Evolutionary conservation across 1,284 basidiomycete genomes (phyloP).

Genomic region (Vanrija sp.): DNA sequence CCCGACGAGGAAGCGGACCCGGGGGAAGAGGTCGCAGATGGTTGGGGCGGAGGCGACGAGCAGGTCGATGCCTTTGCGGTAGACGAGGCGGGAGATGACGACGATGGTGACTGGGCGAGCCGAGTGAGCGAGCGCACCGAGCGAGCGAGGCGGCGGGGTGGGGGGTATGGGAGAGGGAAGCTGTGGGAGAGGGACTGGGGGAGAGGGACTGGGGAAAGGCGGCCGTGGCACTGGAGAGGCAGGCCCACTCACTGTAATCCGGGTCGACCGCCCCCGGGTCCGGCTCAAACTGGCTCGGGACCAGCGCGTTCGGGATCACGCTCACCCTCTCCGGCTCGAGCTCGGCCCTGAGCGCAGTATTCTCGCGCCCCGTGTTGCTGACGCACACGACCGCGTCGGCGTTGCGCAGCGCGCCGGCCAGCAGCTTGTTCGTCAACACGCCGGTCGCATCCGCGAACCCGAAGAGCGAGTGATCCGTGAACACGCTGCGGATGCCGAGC

Average conservation of each 20-base stretch:
- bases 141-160: background rate
- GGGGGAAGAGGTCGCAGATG: conserved; percentile 77
- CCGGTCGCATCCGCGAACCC: conserved; percentile 94
- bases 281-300: conserved; percentile 80
- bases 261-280: conserved; percentile 52
- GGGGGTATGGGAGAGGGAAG: background rate
- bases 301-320: conserved; percentile 93
- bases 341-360: conserved; percentile 83
- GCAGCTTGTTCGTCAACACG: conserved; percentile 92
- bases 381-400: conserved; percentile 94
- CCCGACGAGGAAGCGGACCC: conserved; percentile 83
- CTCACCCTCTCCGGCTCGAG: conserved; percentile 68
- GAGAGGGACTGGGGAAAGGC: background rate
- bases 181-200: background rate
- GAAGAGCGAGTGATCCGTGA: conserved; percentile 96
- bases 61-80: conserved; percentile 95
- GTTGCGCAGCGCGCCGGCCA: conserved; percentile 79
- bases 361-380: conserved; percentile 94
- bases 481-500: conserved; percentile 69
- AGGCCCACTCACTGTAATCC: conserved; percentile 58
- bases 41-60: conserved; percentile 86
- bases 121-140: background rate
- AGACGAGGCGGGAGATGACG: conserved; percentile 89
- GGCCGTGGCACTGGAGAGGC: too few relatives aligned
- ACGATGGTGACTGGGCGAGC: conserved; percentile 77